phyloP scores from a whole-genome alignment of 73 alveolate species.

The Effrenium voratum region DNA sequence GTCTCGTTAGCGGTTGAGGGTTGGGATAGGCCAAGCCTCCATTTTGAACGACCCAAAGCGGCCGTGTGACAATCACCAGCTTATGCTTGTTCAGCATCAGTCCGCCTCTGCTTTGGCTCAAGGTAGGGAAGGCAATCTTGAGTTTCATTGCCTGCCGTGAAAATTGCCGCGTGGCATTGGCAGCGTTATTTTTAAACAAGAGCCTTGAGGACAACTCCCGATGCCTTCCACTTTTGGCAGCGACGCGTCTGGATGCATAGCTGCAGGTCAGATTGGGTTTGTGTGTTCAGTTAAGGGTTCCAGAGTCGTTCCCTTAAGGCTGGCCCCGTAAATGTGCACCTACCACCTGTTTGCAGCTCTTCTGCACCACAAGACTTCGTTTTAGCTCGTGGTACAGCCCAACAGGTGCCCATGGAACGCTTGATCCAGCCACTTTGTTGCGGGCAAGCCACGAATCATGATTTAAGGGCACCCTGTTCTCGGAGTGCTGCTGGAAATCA shows the following conservation, averaged over 20 bases:
- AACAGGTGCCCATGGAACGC: not conserved
- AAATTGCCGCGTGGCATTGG: conserved; percentile 41
- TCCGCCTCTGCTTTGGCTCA: not conserved
- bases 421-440: not conserved
- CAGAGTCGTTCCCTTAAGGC: not conserved
- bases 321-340: not conserved
- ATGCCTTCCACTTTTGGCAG: conserved; percentile 36
- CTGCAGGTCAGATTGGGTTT: not conserved
- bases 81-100: not conserved
- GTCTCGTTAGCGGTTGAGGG: not conserved
- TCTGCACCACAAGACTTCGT: no score
- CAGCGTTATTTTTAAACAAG: conserved; percentile 34
- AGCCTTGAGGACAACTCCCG: not conserved
- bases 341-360: no score
- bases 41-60: not conserved
- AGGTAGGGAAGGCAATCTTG: not conserved
- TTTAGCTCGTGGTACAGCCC: not conserved
- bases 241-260: not conserved
- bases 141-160: conserved; percentile 3
- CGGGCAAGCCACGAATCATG: not conserved
- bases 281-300: not conserved
- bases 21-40: not conserved
- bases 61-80: not conserved
- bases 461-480: no score
- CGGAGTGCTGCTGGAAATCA: no score